Evolutionary conservation across 2,329 filamentous ascomycete species (phyloP).

Genomic region (Fulvia fulva): DNA sequence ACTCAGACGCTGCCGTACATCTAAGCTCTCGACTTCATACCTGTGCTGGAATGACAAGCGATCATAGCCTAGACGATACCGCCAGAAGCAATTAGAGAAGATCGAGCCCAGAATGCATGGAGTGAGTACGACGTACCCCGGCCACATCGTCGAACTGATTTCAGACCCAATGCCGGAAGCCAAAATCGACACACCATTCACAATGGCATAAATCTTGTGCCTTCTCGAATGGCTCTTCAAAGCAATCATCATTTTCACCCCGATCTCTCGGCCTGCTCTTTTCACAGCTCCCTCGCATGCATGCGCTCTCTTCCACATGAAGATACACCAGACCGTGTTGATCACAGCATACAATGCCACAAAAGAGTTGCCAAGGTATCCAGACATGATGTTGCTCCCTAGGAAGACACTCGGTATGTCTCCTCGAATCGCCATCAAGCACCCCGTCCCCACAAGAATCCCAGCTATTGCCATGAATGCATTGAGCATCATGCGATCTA

Average conservation of each 20-base stretch:
- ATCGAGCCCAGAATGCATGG: conserved; percentile 44
- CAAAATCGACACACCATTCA: conserved; percentile 46
- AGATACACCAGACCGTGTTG: conserved; percentile 48
- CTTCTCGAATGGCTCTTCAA: conserved; percentile 31
- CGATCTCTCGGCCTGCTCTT: conserved; percentile 19
- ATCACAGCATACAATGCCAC: conserved; percentile 48
- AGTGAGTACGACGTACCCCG: conserved; percentile 50
- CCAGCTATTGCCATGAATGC: conserved; percentile 48
- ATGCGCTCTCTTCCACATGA: conserved; percentile 41
- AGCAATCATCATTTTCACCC: conserved; percentile 10
- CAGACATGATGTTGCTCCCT: conserved; percentile 52
- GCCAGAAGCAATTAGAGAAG: conserved; percentile 12
- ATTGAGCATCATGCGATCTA: conserved; percentile 53
- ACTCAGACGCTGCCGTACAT: background rate
- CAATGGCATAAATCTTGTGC: conserved; percentile 44
- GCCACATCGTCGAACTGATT: conserved; percentile 50
- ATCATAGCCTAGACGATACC: conserved; percentile 12
- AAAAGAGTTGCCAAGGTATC: conserved; percentile 53
- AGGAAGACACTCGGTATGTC: conserved; percentile 40
- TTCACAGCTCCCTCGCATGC: conserved; percentile 31
- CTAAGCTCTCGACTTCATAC: background rate
- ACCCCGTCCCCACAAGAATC: conserved; percentile 49
- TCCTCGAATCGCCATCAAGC: conserved; percentile 53
- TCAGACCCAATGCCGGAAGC: conserved; percentile 50
- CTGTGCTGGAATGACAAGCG: background rate